A percentile compares a stretch with the other conserved stretches of the same genome.
phyloP scores from a whole-genome alignment of 75 land plant genomes.

The Sequoia sempervirens region DNA sequence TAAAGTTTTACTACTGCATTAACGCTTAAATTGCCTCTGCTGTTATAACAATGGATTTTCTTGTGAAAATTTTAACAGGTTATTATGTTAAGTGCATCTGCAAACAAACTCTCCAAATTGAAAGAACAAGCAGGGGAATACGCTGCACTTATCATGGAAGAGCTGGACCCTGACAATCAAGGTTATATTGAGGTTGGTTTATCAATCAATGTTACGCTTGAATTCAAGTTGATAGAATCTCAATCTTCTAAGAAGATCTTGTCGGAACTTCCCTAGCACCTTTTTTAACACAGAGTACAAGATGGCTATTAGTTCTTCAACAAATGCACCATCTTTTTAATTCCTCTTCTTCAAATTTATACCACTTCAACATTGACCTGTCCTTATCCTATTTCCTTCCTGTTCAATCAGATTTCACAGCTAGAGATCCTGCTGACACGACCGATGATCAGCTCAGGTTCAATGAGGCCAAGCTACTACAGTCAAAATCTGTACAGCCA shows the following conservation, averaged over 20 bases:
- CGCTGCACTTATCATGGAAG: constrained; percentile 87
- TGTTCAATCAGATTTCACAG: constrained; percentile 18
- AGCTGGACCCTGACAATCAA: constrained; percentile 64
- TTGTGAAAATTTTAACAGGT: constrained; percentile 21
- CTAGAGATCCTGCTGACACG: constrained; percentile 19
- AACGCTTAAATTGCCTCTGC: neutral
- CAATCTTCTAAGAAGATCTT: no score
- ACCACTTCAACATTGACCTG: neutral
- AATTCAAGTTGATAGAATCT: no score
- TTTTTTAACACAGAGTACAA: no score
- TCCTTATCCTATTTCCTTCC: neutral
- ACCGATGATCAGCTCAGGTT: constrained; percentile 25
- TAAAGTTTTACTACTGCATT: neutral
- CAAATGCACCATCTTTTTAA: no score
- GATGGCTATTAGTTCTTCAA: no score
- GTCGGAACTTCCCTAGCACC: no score
- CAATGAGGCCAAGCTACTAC: constrained; percentile 66
- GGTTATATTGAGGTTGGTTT: constrained; percentile 77
- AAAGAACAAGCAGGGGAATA: constrained; percentile 81
- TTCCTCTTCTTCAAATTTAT: neutral
- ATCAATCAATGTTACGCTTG: neutral
- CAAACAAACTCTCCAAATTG: constrained; percentile 30
- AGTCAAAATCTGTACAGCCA: constrained; percentile 16
- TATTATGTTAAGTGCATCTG: constrained; percentile 82
- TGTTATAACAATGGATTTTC: neutral